Conservation (phyloP, 2,329 filamentous ascomycete species). For the Grosmannia clavigera region DNA sequence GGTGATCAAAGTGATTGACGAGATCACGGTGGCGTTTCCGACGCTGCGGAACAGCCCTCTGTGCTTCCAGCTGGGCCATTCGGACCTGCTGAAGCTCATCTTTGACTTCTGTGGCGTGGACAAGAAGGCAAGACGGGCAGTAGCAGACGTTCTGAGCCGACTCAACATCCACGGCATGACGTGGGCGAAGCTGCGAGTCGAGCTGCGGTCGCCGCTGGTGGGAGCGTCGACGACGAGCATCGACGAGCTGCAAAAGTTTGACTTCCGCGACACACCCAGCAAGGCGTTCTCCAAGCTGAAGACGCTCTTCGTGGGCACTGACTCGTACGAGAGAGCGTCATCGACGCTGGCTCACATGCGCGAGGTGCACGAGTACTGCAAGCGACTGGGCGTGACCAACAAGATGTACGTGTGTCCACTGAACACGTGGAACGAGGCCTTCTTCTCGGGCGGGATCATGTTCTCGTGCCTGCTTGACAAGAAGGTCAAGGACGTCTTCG, state of each 20-base stretch:
- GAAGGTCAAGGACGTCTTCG: constrained; percentile 75
- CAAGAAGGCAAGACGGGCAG: constrained; percentile 49
- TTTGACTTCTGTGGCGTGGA: constrained; percentile 82
- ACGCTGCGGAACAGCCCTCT: constrained; percentile 58
- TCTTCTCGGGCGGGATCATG: constrained; percentile 73
- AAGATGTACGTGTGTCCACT: constrained; percentile 79
- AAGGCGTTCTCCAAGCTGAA: constrained; percentile 48
- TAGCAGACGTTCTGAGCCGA: constrained; percentile 76
- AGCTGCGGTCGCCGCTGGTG: constrained; percentile 68
- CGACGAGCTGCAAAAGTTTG: constrained; percentile 80
- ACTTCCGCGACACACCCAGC: constrained; percentile 58
- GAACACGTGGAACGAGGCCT: constrained; percentile 80
- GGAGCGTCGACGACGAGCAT: constrained; percentile 81
- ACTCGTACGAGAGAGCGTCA: constrained; percentile 61
- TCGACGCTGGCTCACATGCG: constrained; percentile 69
- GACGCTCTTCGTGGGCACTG: constrained; percentile 47
- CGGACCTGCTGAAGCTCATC: constrained; percentile 73
- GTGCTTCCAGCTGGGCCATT: constrained; percentile 86
- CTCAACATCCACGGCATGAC: constrained; percentile 70
- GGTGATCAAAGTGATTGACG: constrained; percentile 85
- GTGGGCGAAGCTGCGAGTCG: constrained; percentile 72
- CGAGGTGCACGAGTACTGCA: constrained; percentile 64
- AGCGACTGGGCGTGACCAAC: constrained; percentile 59
- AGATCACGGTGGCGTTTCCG: constrained; percentile 73
- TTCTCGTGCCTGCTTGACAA: constrained; percentile 86